These are phyloP conservation scores for Colletotrichum somersetense DNA, from an alignment of 2,329 filamentous ascomycete genomes.

Conservation along the genomic window DNA sequence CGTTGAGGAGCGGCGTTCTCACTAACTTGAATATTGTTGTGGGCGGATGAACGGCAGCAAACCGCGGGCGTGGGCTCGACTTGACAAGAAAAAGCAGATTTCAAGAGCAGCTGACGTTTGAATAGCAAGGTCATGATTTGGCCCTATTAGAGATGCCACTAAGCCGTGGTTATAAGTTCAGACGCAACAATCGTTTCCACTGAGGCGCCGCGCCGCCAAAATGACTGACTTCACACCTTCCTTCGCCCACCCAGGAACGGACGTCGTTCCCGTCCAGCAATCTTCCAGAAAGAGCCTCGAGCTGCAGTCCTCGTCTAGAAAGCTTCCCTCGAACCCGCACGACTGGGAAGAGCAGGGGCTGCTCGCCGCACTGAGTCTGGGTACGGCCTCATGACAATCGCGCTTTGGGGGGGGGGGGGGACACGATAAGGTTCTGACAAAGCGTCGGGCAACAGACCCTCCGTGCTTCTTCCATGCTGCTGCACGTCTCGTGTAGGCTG, in stretches of 20 bases:
- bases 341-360: background rate
- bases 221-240: background rate
- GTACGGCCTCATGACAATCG: background rate
- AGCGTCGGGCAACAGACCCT: background rate
- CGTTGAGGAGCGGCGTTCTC: background rate
- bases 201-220: background rate
- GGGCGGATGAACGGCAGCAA: background rate
- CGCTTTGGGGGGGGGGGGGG: background rate
- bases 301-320: background rate
- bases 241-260: background rate
- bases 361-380: background rate
- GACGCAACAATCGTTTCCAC: background rate
- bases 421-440: constrained; percentile 34
- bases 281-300: background rate
- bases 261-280: background rate
- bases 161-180: background rate
- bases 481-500: constrained; percentile 28
- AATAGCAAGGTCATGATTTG: background rate
- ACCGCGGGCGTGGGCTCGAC: background rate
- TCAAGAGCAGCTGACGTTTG: background rate
- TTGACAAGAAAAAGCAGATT: background rate
- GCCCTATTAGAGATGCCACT: background rate
- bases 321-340: background rate
- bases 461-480: constrained; percentile 7
- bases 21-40: background rate